Conservation (phyloP, 495 filamentous ascomycete species). For the Penicillium pancosmium region DNA sequence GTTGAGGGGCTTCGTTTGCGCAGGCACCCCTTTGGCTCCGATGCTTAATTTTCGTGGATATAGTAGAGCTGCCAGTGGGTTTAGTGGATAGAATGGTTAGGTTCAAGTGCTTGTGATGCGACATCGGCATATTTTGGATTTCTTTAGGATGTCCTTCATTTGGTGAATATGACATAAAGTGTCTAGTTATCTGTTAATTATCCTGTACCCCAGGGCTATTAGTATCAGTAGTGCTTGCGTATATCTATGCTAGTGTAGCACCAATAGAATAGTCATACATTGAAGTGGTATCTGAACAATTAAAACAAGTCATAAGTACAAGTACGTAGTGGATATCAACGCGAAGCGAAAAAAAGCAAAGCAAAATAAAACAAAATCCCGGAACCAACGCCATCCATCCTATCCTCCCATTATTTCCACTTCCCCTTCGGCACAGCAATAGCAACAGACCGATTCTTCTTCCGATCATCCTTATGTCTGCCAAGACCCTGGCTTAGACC, state of each 20-base stretch:
- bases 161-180: too few species aligned
- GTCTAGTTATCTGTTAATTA: too few species aligned
- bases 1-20: neutral
- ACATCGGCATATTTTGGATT: neutral
- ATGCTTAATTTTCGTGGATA: neutral
- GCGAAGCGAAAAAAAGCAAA: constrained; percentile 1
- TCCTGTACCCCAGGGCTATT: too few species aligned
- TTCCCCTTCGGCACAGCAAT: constrained; percentile 15
- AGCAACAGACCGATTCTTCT: constrained; percentile 27
- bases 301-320: constrained; percentile 6
- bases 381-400: neutral
- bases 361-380: neutral
- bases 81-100: too few species aligned
- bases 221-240: too few species aligned
- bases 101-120: too few species aligned
- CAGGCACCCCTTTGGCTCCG: neutral
- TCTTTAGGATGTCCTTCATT: too few species aligned
- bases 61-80: neutral
- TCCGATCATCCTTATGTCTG: constrained; percentile 36
- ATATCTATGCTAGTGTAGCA: too few species aligned
- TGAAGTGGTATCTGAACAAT: constrained; percentile 11
- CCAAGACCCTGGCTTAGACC: constrained; percentile 44
- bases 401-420: constrained; percentile 1
- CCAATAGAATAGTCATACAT: too few species aligned
- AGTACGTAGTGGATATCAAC: constrained; percentile 18